phyloP scores from a whole-genome alignment of 192 early-diverging fungal species.

The Kickxella alabastrina region DNA sequence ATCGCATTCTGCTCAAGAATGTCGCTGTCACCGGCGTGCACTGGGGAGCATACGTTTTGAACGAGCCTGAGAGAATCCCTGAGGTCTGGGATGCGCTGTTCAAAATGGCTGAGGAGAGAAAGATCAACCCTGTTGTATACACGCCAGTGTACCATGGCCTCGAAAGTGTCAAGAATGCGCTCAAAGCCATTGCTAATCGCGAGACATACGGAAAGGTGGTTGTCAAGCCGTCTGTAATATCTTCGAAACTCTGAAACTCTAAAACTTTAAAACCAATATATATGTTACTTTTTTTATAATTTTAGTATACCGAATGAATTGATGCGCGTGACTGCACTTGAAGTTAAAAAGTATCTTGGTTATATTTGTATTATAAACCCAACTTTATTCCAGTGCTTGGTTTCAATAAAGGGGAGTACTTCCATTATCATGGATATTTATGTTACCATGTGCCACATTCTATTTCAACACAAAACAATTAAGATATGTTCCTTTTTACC shows the following conservation, averaged over 20 bases:
- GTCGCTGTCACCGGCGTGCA: conserved; percentile 69
- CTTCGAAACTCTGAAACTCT: neutral
- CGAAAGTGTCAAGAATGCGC: conserved; percentile 59
- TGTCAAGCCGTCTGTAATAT: conserved; percentile 36
- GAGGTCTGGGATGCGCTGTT: conserved; percentile 71
- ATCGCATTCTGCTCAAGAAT: conserved; percentile 81
- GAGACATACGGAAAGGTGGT: conserved; percentile 81
- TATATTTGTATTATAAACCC: no score
- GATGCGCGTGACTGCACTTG: no score
- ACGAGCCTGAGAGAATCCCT: conserved; percentile 57
- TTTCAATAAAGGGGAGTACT: no score
- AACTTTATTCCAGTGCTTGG: no score
- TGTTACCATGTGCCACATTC: no score
- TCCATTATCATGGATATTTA: no score
- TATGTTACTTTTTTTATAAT: no score
- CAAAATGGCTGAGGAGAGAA: conserved; percentile 53
- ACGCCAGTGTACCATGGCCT: conserved; percentile 63
- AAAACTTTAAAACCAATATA: no score
- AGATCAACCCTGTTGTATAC: conserved; percentile 62
- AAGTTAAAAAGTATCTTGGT: no score
- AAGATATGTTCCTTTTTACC: no score
- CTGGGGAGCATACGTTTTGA: conserved; percentile 66
- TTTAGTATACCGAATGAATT: no score
- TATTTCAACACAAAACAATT: no score
- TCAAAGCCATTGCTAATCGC: conserved; percentile 65